A percentile compares a stretch with the other conserved stretches of the same genome.
phyloP scores from a whole-genome alignment of 306 rosid species.

The Vigna mungo region DNA sequence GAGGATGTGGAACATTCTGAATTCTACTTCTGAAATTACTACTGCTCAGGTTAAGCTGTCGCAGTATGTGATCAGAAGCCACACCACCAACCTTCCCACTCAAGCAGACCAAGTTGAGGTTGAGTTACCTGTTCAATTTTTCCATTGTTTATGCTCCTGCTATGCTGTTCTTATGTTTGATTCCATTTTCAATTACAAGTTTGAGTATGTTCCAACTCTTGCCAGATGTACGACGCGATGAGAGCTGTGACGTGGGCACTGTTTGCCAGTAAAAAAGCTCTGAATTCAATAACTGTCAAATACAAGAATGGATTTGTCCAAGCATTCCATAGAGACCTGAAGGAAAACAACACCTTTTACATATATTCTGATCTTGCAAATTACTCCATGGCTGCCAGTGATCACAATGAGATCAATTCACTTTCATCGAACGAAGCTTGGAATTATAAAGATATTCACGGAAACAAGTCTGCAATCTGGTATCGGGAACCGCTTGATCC shows the following conservation, averaged over 20 bases:
- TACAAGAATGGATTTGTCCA: slow-evolving; percentile 94
- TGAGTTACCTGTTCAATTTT: not conserved
- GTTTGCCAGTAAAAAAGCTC: slow-evolving; percentile 88
- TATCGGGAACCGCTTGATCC: slow-evolving; percentile 87
- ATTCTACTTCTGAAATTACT: slow-evolving; percentile 91
- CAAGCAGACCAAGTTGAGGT: slow-evolving; percentile 93
- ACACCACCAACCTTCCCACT: slow-evolving; percentile 65
- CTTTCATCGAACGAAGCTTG: slow-evolving; percentile 52
- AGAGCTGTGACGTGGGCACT: slow-evolving; percentile 90
- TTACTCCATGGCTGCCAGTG: slow-evolving; percentile 63
- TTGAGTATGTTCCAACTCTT: slow-evolving; percentile 44
- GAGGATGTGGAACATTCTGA: slow-evolving; percentile 97
- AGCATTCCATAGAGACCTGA: slow-evolving; percentile 93
- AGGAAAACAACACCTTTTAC: slow-evolving; percentile 78
- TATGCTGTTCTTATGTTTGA: slow-evolving; percentile 21
- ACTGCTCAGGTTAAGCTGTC: slow-evolving; percentile 84
- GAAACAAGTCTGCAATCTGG: slow-evolving; percentile 78
- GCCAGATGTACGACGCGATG: slow-evolving; percentile 91
- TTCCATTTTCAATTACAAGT: not conserved
- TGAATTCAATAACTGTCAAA: slow-evolving; percentile 87
- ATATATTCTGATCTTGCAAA: slow-evolving; percentile 87
- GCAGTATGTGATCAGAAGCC: slow-evolving; percentile 76
- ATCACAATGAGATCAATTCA: slow-evolving; percentile 40
- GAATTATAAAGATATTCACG: slow-evolving; percentile 59
- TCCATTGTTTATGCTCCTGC: slow-evolving; percentile 24